Conservation (phyloP, 1,284 basidiomycete genomes). For the Lignosus rhinocerotis region DNA sequence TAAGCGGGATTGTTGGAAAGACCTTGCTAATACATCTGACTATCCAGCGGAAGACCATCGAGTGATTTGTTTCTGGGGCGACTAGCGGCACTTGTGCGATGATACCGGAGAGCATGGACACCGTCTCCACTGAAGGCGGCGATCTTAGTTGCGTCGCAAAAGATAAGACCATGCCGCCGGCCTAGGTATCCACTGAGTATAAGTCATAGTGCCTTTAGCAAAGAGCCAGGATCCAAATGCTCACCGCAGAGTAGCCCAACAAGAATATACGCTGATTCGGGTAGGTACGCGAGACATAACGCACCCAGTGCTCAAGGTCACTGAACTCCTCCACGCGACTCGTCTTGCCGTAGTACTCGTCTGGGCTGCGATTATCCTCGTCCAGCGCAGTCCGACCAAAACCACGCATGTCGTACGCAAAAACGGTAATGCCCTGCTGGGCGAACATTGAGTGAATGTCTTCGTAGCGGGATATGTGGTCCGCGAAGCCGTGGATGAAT, state of each 20-base stretch:
- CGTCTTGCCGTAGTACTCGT: slow-evolving; percentile 66
- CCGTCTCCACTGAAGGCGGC: slow-evolving; percentile 39
- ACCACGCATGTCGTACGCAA: slow-evolving; percentile 85
- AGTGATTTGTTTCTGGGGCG: slow-evolving; percentile 56
- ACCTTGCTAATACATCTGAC: slow-evolving; percentile 49
- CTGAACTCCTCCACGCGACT: slow-evolving; percentile 65
- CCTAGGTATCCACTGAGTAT: slow-evolving; percentile 40
- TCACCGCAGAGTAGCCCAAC: slow-evolving; percentile 83
- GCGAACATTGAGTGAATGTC: slow-evolving; percentile 64
- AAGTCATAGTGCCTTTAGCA: not conserved
- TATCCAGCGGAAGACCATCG: slow-evolving; percentile 49
- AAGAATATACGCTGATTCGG: slow-evolving; percentile 63
- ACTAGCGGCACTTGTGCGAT: slow-evolving; percentile 72
- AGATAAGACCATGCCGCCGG: slow-evolving; percentile 67
- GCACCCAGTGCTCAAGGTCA: slow-evolving; percentile 71
- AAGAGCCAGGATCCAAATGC: slow-evolving; percentile 19
- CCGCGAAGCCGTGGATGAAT: slow-evolving; percentile 84
- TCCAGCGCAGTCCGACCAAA: slow-evolving; percentile 80
- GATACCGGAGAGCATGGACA: slow-evolving; percentile 60
- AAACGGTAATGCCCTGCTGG: slow-evolving; percentile 60
- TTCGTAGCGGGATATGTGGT: slow-evolving; percentile 75
- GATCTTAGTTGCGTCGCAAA: slow-evolving; percentile 50
- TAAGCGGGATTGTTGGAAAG: slow-evolving; percentile 57
- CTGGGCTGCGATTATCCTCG: slow-evolving; percentile 42
- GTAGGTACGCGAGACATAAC: slow-evolving; percentile 46